These are phyloP conservation scores for Penicillium sp. DNA, from an alignment of 2,329 filamentous ascomycete genomes.

Conservation along the genomic window DNA sequence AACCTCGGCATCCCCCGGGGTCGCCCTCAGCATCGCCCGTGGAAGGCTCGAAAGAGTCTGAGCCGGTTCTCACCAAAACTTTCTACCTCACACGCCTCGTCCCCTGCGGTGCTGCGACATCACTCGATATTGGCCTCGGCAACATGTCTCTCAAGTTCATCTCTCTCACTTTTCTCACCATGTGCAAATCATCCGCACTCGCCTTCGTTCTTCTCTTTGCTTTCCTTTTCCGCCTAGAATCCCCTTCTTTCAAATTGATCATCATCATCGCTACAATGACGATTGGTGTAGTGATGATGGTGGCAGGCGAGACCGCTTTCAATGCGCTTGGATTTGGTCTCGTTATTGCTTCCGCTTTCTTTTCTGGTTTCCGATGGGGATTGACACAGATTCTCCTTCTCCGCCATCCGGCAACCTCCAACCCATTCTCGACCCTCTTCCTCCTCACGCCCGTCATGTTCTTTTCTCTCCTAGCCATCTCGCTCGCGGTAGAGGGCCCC, in stretches of 20 bases:
- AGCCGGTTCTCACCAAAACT: conserved; percentile 75
- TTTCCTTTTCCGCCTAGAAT: conserved; percentile 88
- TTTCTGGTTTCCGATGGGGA: conserved; percentile 96
- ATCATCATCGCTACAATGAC: conserved; percentile 92
- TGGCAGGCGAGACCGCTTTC: conserved; percentile 91
- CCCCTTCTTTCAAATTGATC: conserved; percentile 81
- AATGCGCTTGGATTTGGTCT: conserved; percentile 83
- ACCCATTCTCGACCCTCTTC: conserved; percentile 96
- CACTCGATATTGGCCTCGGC: conserved; percentile 91
- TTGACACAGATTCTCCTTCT: conserved; percentile 95
- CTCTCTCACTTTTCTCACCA: conserved; percentile 95
- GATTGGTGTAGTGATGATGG: conserved; percentile 93
- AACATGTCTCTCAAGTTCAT: conserved; percentile 97
- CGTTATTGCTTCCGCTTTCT: conserved; percentile 90
- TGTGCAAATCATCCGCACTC: conserved; percentile 97
- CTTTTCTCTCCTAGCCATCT: conserved; percentile 73
- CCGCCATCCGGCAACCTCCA: conserved; percentile 90
- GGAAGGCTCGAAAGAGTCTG: conserved; percentile 52
- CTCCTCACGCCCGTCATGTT: conserved; percentile 99
- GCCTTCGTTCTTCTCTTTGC: conserved; percentile 95
- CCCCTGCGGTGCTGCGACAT: conserved; percentile 89
- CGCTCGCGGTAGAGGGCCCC: conserved; percentile 83
- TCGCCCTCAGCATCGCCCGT: conserved; percentile 37
- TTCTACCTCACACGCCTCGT: conserved; percentile 93
- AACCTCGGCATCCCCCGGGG: conserved; percentile 58